Evolutionary conservation across 768 basidiomycete genomes (phyloP).

Genomic region (Boletus barrowsii): DNA sequence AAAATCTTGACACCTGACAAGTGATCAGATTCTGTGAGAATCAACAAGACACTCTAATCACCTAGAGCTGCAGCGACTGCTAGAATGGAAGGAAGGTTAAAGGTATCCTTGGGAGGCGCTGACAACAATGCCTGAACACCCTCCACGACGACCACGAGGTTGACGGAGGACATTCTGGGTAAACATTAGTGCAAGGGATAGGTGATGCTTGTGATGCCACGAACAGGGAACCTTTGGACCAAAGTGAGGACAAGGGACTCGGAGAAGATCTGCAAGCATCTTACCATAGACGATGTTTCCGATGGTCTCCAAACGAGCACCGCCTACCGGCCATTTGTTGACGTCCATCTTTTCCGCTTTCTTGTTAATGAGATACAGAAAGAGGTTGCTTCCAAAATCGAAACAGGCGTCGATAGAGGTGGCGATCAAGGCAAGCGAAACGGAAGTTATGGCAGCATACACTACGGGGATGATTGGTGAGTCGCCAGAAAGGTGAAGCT

Average conservation of each 20-base stretch:
- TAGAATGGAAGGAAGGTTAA: slow-evolving; percentile 81
- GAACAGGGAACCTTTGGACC: slow-evolving; percentile 46
- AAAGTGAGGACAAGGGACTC: slow-evolving; percentile 1
- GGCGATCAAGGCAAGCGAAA: slow-evolving; percentile 83
- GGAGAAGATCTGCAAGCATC: not conserved
- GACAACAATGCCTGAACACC: slow-evolving; percentile 70
- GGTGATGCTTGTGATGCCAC: not conserved
- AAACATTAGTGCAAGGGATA: not conserved
- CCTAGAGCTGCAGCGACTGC: slow-evolving; percentile 83
- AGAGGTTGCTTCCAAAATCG: slow-evolving; percentile 78
- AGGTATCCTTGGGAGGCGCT: slow-evolving; percentile 51
- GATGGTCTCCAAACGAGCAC: slow-evolving; percentile 85
- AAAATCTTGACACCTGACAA: slow-evolving; percentile 71
- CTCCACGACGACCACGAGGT: slow-evolving; percentile 88
- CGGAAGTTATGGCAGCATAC: slow-evolving; percentile 85
- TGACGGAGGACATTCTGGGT: slow-evolving; percentile 84
- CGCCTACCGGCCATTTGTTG: slow-evolving; percentile 91
- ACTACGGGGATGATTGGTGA: slow-evolving; percentile 42
- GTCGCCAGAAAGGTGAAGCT: no score
- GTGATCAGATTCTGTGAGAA: not conserved
- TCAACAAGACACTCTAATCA: not conserved
- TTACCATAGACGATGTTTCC: slow-evolving; percentile 84
- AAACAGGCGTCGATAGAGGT: slow-evolving; percentile 87
- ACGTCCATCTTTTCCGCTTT: slow-evolving; percentile 68
- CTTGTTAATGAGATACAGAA: slow-evolving; percentile 77